A percentile compares a stretch with the other conserved stretches of the same genome.
phyloP scores from a whole-genome alignment of 345 rosid genomes.

The Erysimum cheiranthoides region DNA sequence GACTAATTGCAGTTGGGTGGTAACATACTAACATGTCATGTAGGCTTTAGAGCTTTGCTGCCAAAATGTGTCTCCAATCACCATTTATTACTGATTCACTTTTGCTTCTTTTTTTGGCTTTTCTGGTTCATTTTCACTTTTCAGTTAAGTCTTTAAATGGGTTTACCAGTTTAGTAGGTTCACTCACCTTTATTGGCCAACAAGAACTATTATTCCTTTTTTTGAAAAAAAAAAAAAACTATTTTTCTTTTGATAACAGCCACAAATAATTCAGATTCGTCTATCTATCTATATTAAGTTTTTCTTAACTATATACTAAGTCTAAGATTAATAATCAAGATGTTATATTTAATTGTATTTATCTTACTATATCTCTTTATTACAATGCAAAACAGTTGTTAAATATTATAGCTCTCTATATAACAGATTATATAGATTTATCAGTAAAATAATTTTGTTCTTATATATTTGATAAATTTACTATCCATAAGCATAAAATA shows the following conservation, averaged over 20 bases:
- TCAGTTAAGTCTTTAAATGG: neutral
- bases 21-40: neutral
- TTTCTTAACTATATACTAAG: no score
- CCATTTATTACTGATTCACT: neutral
- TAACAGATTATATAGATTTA: no score
- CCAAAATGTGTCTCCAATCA: constrained; percentile 4
- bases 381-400: no score
- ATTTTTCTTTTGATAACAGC: neutral
- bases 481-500: no score
- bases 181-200: neutral
- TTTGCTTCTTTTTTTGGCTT: neutral
- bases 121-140: neutral
- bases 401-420: no score
- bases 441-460: no score
- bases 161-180: constrained; percentile 9
- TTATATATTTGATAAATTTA: no score
- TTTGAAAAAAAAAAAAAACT: no score
- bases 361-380: no score
- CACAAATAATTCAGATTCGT: neutral
- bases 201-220: neutral
- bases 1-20: constrained; percentile 18
- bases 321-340: no score
- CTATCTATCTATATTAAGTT: no score
- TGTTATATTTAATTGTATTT: no score
- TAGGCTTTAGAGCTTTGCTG: constrained; percentile 3